phyloP scores from a whole-genome alignment of 2,329 filamentous ascomycete genomes.

The Sarocladium brachiariae region DNA sequence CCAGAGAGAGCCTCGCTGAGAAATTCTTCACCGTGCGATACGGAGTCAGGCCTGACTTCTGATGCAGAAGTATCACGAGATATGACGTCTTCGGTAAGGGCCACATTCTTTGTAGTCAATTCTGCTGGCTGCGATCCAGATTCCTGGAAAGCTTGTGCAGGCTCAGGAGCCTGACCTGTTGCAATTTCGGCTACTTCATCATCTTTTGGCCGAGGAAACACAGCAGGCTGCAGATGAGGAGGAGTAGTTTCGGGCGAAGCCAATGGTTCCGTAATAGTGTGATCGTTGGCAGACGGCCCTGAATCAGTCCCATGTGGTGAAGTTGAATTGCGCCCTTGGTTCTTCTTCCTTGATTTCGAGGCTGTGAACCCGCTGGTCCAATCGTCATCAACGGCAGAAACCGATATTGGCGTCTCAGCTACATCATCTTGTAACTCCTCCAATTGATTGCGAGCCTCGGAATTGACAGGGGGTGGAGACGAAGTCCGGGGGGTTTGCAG shows the following conservation, averaged over 20 bases:
- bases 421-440: not conserved
- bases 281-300: not conserved
- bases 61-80: not conserved
- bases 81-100: not conserved
- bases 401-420: not conserved
- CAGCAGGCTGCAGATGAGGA: too few relatives aligned
- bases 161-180: not conserved
- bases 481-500: not conserved
- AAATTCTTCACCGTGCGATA: not conserved
- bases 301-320: not conserved
- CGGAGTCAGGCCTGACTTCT: not conserved
- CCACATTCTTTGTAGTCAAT: not conserved
- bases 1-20: not conserved
- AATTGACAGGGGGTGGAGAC: not conserved
- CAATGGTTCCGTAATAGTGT: not conserved
- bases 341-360: conserved; percentile 22
- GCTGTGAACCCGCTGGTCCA: conserved; percentile 11
- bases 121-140: not conserved
- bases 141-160: not conserved
- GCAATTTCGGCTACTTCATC: not conserved
- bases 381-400: conserved; percentile 7
- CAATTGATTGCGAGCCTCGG: not conserved
- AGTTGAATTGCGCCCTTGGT: conserved; percentile 16
- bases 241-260: not conserved
- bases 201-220: too few relatives aligned